phyloP scores from a whole-genome alignment of 2,329 filamentous ascomycete species.

The Alternaria triticina region DNA sequence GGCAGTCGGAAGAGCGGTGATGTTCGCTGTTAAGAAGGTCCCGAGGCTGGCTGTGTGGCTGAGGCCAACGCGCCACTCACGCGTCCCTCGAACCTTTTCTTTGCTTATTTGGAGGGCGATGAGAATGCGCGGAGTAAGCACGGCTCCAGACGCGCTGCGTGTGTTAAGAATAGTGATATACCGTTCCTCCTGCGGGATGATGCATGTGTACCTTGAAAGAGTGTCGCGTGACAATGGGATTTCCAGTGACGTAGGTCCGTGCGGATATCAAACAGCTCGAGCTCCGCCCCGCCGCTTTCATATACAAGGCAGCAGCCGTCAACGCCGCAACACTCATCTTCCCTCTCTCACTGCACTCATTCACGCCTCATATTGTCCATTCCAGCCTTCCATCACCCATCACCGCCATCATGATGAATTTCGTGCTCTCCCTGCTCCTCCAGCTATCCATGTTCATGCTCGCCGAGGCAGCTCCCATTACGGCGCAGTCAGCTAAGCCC shows the following conservation, averaged over 20 bases:
- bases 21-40: neutral
- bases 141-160: neutral
- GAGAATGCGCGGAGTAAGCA: neutral
- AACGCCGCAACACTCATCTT: neutral
- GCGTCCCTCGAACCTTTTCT: neutral
- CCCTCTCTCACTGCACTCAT: neutral
- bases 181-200: neutral
- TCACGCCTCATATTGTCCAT: neutral
- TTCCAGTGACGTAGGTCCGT: slow-evolving; percentile 22
- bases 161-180: neutral
- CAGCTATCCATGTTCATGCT: slow-evolving; percentile 61
- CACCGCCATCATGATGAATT: slow-evolving; percentile 39
- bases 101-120: neutral
- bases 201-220: slow-evolving; percentile 1
- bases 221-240: slow-evolving; percentile 9
- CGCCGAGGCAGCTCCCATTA: slow-evolving; percentile 57
- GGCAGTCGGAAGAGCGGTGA: neutral
- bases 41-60: neutral
- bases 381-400: neutral
- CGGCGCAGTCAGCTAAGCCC: slow-evolving; percentile 49
- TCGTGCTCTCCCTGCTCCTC: slow-evolving; percentile 54
- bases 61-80: neutral
- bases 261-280: slow-evolving; percentile 6
- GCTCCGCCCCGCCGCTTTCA: slow-evolving; percentile 11
- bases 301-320: slow-evolving; percentile 19